Base-by-base conservation (phyloP, 805 yeast genomes). In the Candida wancherniae region DNA sequence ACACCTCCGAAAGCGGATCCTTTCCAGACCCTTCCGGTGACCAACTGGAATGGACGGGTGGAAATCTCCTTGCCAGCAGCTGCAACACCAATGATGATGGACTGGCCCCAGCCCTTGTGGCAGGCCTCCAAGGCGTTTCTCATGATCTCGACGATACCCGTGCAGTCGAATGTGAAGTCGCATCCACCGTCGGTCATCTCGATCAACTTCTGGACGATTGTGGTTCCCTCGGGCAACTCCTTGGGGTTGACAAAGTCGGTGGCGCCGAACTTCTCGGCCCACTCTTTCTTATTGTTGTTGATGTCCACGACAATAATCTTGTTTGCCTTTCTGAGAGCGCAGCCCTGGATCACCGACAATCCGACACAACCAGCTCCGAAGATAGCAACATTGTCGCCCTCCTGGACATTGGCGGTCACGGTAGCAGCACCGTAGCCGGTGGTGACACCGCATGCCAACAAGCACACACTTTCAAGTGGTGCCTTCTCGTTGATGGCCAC, bases 1-100 rank as follows among this genome's bases (percentile, higher is more conserved):
- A 92, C 87, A 60, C 97, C 98, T 53, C 99, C 99, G 50, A 86
- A 92, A n/a, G 99, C 99, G 54, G 95, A 85, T 51, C 99, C 99
- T 61, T 77, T 84, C 97, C 98, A 90, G 31, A 84, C 95, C 67
- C 98, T 81, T 50, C 99, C 99, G 24, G 97, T 92, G 44, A 92
- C 97, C 61, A 92, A 77, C 71, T 90, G 97, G 84, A 92, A 92
- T 40, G 99, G 98, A 66, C 97, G 79, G 28, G 97, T 92, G 36
- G 95, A 65, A 44, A 94, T 88, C 67, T 92, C 97, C 65, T 87
- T 73, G 45, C 98, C 99, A 23, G 97, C 95, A 47, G 96, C 95
- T 28, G 98, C 99, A 48, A 92, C 99, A 61, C 98, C 98, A 56
- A 92, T 92, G 51, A 92, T 71, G 48, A 90, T 74, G 14, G 96